These are phyloP conservation scores for Kodamaea ohmeri DNA, from an alignment of 1,139 yeast species.

Conservation along the genomic window DNA sequence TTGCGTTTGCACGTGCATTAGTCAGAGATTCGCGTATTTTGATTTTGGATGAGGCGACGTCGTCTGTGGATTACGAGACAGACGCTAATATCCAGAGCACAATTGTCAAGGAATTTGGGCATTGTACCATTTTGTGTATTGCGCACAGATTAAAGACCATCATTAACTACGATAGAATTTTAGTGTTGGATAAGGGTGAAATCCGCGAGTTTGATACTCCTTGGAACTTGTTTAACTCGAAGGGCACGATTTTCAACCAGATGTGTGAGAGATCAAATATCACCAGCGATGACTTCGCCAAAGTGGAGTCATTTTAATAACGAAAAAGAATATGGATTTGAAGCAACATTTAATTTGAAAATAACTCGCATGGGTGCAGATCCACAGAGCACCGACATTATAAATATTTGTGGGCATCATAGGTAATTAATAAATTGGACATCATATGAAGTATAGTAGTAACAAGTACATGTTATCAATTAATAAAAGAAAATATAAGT, in stretches of 20 bases:
- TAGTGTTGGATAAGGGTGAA: constrained; percentile 65
- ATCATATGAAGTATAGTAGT: too few species aligned
- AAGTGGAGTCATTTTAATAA: constrained; percentile 1
- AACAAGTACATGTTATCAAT: constrained; percentile 7
- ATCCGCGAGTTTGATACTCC: constrained; percentile 61
- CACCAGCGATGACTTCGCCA: constrained; percentile 15
- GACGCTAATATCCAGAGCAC: constrained; percentile 69
- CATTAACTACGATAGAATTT: constrained; percentile 58
- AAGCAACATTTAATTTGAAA: too few species aligned
- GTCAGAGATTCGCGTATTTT: constrained; percentile 67
- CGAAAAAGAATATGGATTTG: not conserved
- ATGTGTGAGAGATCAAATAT: constrained; percentile 41
- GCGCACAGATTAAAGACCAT: constrained; percentile 77
- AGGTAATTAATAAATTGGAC: too few species aligned
- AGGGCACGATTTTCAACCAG: constrained; percentile 39
- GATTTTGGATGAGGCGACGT: constrained; percentile 79
- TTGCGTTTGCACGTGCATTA: constrained; percentile 75
- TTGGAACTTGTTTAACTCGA: constrained; percentile 37
- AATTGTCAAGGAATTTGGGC: constrained; percentile 55
- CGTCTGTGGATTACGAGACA: constrained; percentile 77
- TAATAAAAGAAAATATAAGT: too few species aligned
- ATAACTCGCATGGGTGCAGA: too few species aligned
- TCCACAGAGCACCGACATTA: too few species aligned
- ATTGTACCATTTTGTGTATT: constrained; percentile 72
- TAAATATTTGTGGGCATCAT: too few species aligned